A percentile compares a stretch with the other conserved stretches of the same genome.
These are phyloP conservation scores for Candida suzukii DNA, from an alignment of 805 yeast genomes.

Conservation along the genomic window DNA sequence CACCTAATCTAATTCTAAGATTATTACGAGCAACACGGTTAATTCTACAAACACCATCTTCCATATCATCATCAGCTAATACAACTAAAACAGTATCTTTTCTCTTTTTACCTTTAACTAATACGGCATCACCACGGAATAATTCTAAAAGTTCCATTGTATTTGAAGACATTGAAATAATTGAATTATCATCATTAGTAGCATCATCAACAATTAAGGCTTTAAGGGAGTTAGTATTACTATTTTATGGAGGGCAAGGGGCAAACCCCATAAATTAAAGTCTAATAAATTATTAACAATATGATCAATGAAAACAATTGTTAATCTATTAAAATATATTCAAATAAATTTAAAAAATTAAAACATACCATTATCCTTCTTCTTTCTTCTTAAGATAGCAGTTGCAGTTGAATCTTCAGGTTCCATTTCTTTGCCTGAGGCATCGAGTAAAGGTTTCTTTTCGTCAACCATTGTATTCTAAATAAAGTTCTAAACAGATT, in stretches of 20 bases:
- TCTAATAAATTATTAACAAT: too few relatives aligned
- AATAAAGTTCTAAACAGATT: too few relatives aligned
- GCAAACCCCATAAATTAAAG: too few relatives aligned
- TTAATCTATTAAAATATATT: too few relatives aligned
- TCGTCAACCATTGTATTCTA: slow-evolving; percentile 10
- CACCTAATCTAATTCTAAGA: slow-evolving; percentile 90
- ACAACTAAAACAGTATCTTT: slow-evolving; percentile 96
- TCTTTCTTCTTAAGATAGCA: slow-evolving; percentile 93
- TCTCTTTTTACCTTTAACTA: slow-evolving; percentile 96
- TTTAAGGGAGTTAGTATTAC: slow-evolving; percentile 4
- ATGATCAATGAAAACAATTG: too few relatives aligned
- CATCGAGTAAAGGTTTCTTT: slow-evolving; percentile 31
- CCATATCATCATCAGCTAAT: slow-evolving; percentile 92
- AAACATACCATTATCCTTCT: slow-evolving; percentile 67
- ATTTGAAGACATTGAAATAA: slow-evolving; percentile 87
- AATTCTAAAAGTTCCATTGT: slow-evolving; percentile 93
- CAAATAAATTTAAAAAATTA: too few relatives aligned
- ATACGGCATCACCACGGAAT: slow-evolving; percentile 96
- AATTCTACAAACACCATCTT: slow-evolving; percentile 88
- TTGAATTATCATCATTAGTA: slow-evolving; percentile 92
- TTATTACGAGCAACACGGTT: slow-evolving; percentile 96
- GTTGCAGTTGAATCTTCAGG: slow-evolving; percentile 68
- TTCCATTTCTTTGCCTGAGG: slow-evolving; percentile 26
- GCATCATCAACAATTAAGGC: slow-evolving; percentile 94
- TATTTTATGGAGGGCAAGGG: too few relatives aligned